Evolutionary conservation across 805 yeast species (phyloP), one percentile per base, ranked within the genome.

Genomic region (Zygosaccharomyces rouxii): DNA sequence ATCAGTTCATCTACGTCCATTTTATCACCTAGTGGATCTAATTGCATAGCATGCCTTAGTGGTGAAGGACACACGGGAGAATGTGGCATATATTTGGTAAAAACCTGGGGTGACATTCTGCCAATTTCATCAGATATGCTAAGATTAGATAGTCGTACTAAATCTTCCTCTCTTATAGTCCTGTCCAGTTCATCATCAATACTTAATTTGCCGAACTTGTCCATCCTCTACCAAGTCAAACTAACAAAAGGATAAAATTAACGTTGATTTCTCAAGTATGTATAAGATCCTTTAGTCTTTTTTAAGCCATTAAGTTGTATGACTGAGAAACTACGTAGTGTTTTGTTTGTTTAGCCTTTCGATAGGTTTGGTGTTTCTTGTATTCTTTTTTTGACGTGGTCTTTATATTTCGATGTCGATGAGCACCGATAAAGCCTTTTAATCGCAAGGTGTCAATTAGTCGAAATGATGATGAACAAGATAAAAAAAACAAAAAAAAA

Each of bases 1-100:
- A 49, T 51, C n/a, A 30, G 43, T n/a, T 47, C 56, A 41, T 60
- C 64, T 16, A 60, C 46, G 21, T 58, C 61, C 61, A 55, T 54
- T 21, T 50, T 45, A 23, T 56, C 62, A 19, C 45, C 46, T 11
- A 41, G 35, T 14, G 49, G 38, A 29, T 48, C 48, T 23, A 46
- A 35, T 22, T 47, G 45, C 19, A 57, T 29, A n/a, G 53, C 44
- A 35, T 51, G 46, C 38, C 58, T 43, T 25, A 55, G 37, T 9
- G 58, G 58, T 14, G 58, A 55, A n/a, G 58, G 56, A 16, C 41
- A 47, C 7, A 47, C 44, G 0, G 58, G 58, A 25, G 43, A 44
- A 42, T 55, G 50, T 23, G 38, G 48, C 49, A 48, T 41, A 33
- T 48, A 51, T 44, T 41, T 55, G 18, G 51, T 51, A 18, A 56